Evolutionary conservation across 768 basidiomycete genomes (phyloP).

Genomic region (Ramaria sp.): DNA sequence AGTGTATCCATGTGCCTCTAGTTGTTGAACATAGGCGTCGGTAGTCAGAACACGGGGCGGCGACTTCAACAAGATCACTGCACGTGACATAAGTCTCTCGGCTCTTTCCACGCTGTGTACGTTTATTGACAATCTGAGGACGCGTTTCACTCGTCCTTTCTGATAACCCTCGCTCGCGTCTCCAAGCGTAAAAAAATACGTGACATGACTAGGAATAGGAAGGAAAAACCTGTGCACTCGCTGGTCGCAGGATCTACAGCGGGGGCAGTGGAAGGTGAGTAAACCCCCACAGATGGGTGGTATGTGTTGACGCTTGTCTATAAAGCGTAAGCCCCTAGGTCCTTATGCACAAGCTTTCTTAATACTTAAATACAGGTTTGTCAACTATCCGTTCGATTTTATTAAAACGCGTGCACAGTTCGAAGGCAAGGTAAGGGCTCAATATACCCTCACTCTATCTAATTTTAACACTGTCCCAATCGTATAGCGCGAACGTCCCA

Average conservation of each 20-base stretch:
- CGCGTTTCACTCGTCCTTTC: neutral
- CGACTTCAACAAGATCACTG: slow-evolving; percentile 7
- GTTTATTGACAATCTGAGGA: too few relatives aligned
- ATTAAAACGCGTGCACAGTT: slow-evolving; percentile 95
- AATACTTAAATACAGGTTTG: slow-evolving; percentile 43
- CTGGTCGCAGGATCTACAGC: slow-evolving; percentile 87
- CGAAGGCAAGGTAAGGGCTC: slow-evolving; percentile 51
- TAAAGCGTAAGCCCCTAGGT: neutral
- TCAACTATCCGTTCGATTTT: slow-evolving; percentile 85
- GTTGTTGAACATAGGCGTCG: slow-evolving; percentile 51
- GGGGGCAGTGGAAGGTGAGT: slow-evolving; percentile 84
- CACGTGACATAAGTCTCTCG: slow-evolving; percentile 3
- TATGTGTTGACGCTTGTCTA: neutral
- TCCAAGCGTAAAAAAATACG: neutral
- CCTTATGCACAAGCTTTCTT: slow-evolving; percentile 18
- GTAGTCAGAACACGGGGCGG: slow-evolving; percentile 8
- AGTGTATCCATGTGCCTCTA: slow-evolving; percentile 36
- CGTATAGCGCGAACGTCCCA: slow-evolving; percentile 50
- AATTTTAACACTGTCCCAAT: neutral
- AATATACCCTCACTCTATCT: neutral
- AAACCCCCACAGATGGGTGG: neutral
- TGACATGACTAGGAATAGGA: slow-evolving; percentile 36
- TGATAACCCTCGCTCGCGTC: neutral
- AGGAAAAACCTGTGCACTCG: slow-evolving; percentile 79
- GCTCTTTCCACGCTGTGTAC: too few relatives aligned